Evolutionary conservation across 192 early-diverging fungal genomes (phyloP).

Genomic region (Coemansia sp.): DNA sequence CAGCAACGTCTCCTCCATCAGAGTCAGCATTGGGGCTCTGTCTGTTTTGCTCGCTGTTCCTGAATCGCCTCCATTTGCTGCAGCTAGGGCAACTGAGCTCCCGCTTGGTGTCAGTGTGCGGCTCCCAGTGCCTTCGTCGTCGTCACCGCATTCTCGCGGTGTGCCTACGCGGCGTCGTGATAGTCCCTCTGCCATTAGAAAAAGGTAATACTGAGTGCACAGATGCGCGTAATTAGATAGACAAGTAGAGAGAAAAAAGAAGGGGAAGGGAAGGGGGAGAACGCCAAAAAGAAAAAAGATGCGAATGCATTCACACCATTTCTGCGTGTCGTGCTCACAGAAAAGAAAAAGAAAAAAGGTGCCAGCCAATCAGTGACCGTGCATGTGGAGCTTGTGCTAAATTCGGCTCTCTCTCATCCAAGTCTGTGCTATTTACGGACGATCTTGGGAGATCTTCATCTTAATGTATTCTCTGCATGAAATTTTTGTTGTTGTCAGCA

Average conservation of each 20-base stretch:
- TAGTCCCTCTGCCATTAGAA: constrained; percentile 45
- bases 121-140: neutral
- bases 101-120: neutral
- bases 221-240: constrained; percentile 8
- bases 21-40: constrained; percentile 74
- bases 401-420: too few species aligned
- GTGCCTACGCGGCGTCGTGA: constrained; percentile 50
- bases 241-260: neutral
- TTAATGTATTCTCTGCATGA: too few species aligned
- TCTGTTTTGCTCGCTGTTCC: constrained; percentile 35
- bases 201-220: neutral
- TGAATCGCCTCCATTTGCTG: neutral
- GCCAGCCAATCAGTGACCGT: neutral
- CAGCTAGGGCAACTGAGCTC: neutral
- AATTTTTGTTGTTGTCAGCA: too few species aligned
- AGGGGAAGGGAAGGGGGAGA: neutral
- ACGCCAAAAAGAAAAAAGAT: neutral
- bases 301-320: too few species aligned
- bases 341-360: neutral
- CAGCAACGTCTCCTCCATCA: constrained; percentile 95
- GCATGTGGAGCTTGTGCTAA: constrained; percentile 2
- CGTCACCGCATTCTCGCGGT: constrained; percentile 30
- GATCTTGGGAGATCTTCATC: too few species aligned
- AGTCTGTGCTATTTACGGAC: too few species aligned
- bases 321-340: too few species aligned